Base-by-base conservation (phyloP, 1,139 yeast genomes). In the Debaryomyces subglobosus region DNA sequence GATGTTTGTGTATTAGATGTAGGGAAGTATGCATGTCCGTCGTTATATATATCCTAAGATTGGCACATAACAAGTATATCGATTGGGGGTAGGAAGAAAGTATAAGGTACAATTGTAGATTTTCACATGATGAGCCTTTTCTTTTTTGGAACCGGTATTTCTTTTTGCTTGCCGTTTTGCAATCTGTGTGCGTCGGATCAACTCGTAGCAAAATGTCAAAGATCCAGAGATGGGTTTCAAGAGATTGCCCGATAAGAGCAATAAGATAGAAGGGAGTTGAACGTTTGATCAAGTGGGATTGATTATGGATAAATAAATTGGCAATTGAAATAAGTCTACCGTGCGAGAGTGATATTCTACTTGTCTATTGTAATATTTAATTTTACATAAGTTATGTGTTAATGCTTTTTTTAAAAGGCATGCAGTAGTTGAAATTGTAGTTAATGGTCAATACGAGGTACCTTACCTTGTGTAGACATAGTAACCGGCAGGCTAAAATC, bases 401-500 rank as follows among this genome's bases (percentile, higher is more conserved):
- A 16, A 15, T 32, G 35, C 21, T 8, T 32, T 13, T 3, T 16
- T 32, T 21, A 21, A 16, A n/a, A 32, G 20, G 4, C 12, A 32
- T 16, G 35, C 20, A 32, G 20, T 15, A 12, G 21, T 32, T 15
- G 5, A 30, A 13, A 13, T 6, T 15, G 20, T 4, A 15, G 18
- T 32, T 5, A 32, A 32, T 15, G 35, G 35, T 16, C 18, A 7
- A 32, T 7, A 32, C 5, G 20, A 15, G 35, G 35, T 18, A 18
- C 18, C 12, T 16, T 32, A 6, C n/a, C 20, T 67, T 73, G 13
- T 58, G 55, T 4, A 71, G 64, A 7, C 67, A 68, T 46, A 66
- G 56, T 3, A 61, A 52, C 5, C 64, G 64, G 29, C 64, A 65
- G 25, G 57, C 50, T 67, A 53, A 77, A 78, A 30, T 71, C 77